Evolutionary conservation across 192 early-diverging fungal genomes (phyloP).

Genomic region (Borealophlyctis nickersoniae): DNA sequence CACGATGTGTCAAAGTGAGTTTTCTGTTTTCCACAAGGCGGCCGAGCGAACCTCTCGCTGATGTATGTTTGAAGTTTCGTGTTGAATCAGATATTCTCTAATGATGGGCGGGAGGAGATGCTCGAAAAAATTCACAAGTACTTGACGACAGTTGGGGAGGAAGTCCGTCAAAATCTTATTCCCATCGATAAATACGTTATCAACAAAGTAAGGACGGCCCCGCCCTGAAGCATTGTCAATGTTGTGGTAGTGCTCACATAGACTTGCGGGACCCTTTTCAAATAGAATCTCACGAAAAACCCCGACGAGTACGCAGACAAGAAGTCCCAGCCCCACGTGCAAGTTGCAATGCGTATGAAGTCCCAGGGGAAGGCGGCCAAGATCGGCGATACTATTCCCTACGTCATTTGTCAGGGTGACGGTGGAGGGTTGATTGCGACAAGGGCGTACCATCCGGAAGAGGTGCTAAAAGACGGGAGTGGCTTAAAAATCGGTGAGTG

Average conservation of each 20-base stretch:
- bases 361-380: constrained; percentile 62
- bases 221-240: constrained; percentile 1
- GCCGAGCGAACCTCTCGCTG: neutral
- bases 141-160: constrained; percentile 61
- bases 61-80: constrained; percentile 30
- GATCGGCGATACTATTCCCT: constrained; percentile 90
- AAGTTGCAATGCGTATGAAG: constrained; percentile 83
- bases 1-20: constrained; percentile 72
- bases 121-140: constrained; percentile 78
- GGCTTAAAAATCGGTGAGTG: constrained; percentile 52
- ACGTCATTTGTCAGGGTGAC: constrained; percentile 73
- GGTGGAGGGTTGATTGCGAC: constrained; percentile 54
- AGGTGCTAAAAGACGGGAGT: constrained; percentile 51
- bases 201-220: constrained; percentile 80
- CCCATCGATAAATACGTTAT: constrained; percentile 84
- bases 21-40: constrained; percentile 10
- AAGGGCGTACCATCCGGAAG: constrained; percentile 82
- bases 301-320: constrained; percentile 87
- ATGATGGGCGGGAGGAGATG: constrained; percentile 66
- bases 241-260: too few species aligned
- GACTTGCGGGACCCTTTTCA: too few species aligned
- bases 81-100: constrained; percentile 59
- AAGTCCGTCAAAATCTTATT: constrained; percentile 67
- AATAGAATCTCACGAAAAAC: constrained; percentile 84
- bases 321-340: constrained; percentile 90